Base-by-base conservation (phyloP, 2,329 filamentous ascomycete genomes). In the Pseudopyricularia javanii region DNA sequence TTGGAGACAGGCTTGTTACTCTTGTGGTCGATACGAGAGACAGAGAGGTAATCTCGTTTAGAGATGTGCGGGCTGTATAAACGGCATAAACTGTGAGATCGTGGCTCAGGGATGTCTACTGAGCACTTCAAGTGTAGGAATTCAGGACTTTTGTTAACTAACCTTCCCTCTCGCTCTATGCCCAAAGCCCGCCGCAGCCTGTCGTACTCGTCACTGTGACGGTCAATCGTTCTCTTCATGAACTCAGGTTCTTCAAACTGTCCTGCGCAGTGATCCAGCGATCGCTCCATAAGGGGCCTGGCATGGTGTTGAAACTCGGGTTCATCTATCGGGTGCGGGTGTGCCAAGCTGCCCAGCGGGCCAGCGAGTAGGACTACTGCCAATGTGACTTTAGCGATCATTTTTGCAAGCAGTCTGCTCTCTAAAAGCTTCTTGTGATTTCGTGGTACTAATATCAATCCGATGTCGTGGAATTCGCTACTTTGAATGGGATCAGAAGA, bases 21-120 rank as follows among this genome's bases (percentile, higher is more conserved):
- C 58, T 63, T 60, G 59, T 65, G 63, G 59, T 65, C 60, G 50
- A 63, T 61, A 37, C 55, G 56, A 5, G 59, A 62, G 4, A 64
- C 63, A 17, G 61, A 61, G 47, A 63, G 57, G 59, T 64, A 65
- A 54, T 64, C 61, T 7, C 62, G 58, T 22, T 62, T 58, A 22
- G 54, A 48, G 28, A 63, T 49, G 49, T 58, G 54, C 26, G 54
- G 56, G 47, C 59, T 60, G 53, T 3, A 14, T n/a, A n/a, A n/a
- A n/a, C n/a, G n/a, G n/a, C n/a, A n/a, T n/a, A n/a, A n/a, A n/a
- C n/a, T n/a, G n/a, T n/a, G n/a, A n/a, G n/a, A n/a, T n/a, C n/a
- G n/a, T n/a, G n/a, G n/a, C n/a, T n/a, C 14, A 20, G 15, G 22
- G 8, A 24, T 3, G 47, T 8, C n/a, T 28, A 9, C 17, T 30